Base-by-base conservation (phyloP, 2,329 filamentous ascomycete genomes). In the Colletotrichum sp. region DNA sequence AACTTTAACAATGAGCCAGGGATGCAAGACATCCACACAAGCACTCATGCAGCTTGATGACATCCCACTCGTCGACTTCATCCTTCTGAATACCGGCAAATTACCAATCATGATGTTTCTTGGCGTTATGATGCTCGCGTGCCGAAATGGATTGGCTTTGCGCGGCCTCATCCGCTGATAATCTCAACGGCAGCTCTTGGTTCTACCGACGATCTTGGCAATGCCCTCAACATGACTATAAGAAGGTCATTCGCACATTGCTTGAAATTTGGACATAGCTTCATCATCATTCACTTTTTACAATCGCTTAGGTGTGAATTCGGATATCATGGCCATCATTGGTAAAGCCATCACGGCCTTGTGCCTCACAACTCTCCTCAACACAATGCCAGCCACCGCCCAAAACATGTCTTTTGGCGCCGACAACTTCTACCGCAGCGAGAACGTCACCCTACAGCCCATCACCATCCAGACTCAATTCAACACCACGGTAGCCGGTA, bases 341-440 rank as follows among this genome's bases (percentile, higher is more conserved):
- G 21, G 30, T 64, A 65, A 26, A 21, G 24, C 36, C 58, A 71
- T 56, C 43, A 32, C 30, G n/a, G 68, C 68, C 6, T 32, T 64
- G 4, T 30, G 59, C 8, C 9, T 68, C 16, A 30, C 48, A 21
- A 28, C 30, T 9, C 12, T 63, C 14, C 10, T 24, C n/a, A 16
- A 69, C 24, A 64, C 63, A 26, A 63, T 63, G 21, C 9, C 69
- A n/a, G 56, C 69, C 5, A n/a, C 34, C 7, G 69, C 73, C 12
- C 69, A 75, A 18, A 75, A 75, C 32, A 18, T 72, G 24, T 72
- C 69, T 4, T 75, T 58, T 7, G 73, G 73, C 2, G 69, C 73
- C 56, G 63, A 73, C 48, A 75, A 73, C 43, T 75, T 75, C 58
- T 75, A 75, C 56, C 26, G 24, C 14, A 75, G 73, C 48, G 34